Base-by-base conservation (phyloP, 2,329 filamentous ascomycete genomes). In the Verticillium longisporum region DNA sequence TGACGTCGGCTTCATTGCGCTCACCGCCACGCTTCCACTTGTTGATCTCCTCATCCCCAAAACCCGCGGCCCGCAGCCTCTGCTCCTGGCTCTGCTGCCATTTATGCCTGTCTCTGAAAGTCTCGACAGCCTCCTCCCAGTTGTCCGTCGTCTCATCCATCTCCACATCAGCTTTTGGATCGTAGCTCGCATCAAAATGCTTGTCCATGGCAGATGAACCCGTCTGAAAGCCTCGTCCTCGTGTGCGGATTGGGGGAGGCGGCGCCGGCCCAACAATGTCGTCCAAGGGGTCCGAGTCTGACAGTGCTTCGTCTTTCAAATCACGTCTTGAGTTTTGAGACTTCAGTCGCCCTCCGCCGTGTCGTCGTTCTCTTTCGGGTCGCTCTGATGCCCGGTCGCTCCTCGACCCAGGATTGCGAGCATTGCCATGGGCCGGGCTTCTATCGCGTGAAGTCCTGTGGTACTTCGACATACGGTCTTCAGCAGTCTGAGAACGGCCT, bases 61-160 rank as follows among this genome's bases (percentile, higher is more conserved):
- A 96, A 0, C 92, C 93, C 0, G 91, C 92, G 21, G 84, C 85
- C 37, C 86, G 86, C 62, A 97, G 76, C 61, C 92, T 80, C 59
- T 92, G 88, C 6, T 90, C 90, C 34, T 92, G 91, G 66, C 88
- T 85, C 65, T 87, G 82, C 68, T 86, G 87, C 85, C 90, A 92
- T 66, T 87, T 88, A 66, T 91, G 85, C n/a, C 91, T 86, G 71
- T 96, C 92, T 45, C 89, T 84, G 61, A 91, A 80, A 4, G 88
- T 87, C 73, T 96, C 92, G 1, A 95, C 78, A 1, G 90, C 87
- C 67, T 91, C 85, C 55, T 91, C 89, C 92, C 92, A 97, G 62
- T 91, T 86, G 63, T 88, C 86, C 34, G 80, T 81, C 26, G 73
- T 74, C 2, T 77, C 75, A 63, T 82, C 80, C 56, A 78, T 74